Evolutionary conservation across 2,329 filamentous ascomycete genomes (phyloP).

Genomic region (Phaeosphaeriaceae sp.): DNA sequence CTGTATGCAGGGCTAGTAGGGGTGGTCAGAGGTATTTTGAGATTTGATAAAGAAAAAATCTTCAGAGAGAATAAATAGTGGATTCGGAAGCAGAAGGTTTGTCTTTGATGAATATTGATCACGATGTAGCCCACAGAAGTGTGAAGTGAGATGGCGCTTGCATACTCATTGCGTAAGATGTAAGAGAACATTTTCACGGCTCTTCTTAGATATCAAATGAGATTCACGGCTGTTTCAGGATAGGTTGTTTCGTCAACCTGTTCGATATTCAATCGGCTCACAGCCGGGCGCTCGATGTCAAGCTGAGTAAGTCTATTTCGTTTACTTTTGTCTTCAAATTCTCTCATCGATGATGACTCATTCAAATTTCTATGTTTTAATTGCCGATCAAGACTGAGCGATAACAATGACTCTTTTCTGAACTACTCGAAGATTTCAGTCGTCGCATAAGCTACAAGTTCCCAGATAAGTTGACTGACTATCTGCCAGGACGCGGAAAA

Average conservation of each 20-base stretch:
- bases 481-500: neutral
- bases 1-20: neutral
- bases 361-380: neutral
- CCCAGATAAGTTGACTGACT: neutral
- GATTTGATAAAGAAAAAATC: neutral
- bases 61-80: neutral
- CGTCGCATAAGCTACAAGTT: neutral
- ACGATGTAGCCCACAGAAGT: no score
- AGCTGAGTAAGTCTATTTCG: neutral
- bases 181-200: no score
- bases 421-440: neutral
- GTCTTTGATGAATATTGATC: no score
- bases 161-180: no score
- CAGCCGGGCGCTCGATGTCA: neutral
- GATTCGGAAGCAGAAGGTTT: no score
- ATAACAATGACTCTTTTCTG: slow-evolving; percentile 3
- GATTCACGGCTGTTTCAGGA: no score
- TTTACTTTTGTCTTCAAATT: neutral
- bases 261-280: neutral
- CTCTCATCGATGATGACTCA: neutral
- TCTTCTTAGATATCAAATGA: no score
- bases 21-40: neutral
- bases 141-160: no score
- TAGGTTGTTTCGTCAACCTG: no score
- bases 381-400: slow-evolving; percentile 3